A percentile compares a stretch with the other conserved stretches of the same genome.
phyloP scores from a whole-genome alignment of 2,329 filamentous ascomycete species.

The Thermoascus crustaceus region DNA sequence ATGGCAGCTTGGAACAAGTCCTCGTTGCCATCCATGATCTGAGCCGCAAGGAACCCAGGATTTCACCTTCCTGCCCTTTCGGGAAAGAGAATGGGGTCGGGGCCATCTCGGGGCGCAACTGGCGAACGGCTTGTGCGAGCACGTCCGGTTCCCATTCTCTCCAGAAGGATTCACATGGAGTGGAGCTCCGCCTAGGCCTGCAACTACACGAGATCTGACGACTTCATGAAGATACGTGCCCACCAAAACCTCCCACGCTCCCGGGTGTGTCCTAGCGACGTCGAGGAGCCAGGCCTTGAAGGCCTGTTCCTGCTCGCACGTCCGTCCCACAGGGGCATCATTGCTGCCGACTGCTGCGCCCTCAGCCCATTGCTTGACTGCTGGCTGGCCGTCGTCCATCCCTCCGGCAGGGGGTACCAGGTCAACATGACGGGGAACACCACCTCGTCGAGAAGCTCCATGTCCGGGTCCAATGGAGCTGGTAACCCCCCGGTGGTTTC shows the following conservation, averaged over 20 bases:
- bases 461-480: too few species aligned
- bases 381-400: too few species aligned
- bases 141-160: background rate
- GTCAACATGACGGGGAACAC: too few species aligned
- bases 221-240: background rate
- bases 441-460: too few species aligned
- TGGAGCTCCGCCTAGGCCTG: background rate
- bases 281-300: background rate
- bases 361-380: too few species aligned
- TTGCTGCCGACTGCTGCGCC: too few species aligned
- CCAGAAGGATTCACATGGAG: background rate
- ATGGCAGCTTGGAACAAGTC: conserved; percentile 8
- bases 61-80: conserved; percentile 4
- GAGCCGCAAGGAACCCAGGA: conserved; percentile 4
- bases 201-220: background rate
- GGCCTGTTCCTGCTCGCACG: background rate
- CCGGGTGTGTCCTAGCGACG: background rate
- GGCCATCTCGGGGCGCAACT: background rate
- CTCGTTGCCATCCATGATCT: conserved; percentile 9
- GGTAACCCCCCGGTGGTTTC: too few species aligned
- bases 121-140: background rate
- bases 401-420: too few species aligned
- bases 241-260: background rate
- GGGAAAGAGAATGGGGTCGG: conserved; percentile 3
- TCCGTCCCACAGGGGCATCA: background rate